Conservation (phyloP, 352 stramenopile genomes). For the Phytophthora chlamydospora region DNA sequence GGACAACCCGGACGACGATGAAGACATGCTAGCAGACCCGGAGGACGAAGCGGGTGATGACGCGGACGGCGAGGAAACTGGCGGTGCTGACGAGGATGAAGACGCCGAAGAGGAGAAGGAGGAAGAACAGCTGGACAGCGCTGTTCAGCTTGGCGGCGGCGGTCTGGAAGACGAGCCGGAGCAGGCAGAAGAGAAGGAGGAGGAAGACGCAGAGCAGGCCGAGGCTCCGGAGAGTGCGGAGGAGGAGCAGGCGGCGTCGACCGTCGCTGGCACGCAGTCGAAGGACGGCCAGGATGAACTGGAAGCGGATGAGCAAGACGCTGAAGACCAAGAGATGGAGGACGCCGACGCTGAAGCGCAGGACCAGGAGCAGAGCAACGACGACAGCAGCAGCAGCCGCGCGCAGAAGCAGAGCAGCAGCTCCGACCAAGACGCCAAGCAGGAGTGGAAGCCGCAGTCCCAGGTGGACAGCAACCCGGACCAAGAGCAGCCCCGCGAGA, state of each 20-base stretch:
- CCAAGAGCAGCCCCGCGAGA: constrained; percentile 61
- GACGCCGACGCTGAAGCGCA: constrained; percentile 55
- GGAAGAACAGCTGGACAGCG: constrained; percentile 70
- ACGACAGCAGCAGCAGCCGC: constrained; percentile 64
- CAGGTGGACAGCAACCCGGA: constrained; percentile 47
- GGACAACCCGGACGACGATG: constrained; percentile 50
- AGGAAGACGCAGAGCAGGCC: constrained; percentile 69
- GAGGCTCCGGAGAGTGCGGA: constrained; percentile 45
- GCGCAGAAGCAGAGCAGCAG: constrained; percentile 56
- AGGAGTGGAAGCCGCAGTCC: constrained; percentile 64
- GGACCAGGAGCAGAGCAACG: constrained; percentile 52
- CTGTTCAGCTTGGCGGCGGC: constrained; percentile 72
- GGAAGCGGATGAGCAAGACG: constrained; percentile 59
- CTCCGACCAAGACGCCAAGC: constrained; percentile 61
- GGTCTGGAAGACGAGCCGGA: constrained; percentile 81
- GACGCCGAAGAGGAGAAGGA: constrained; percentile 72
- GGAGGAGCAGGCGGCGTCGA: constrained; percentile 63
- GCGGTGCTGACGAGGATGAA: constrained; percentile 50
- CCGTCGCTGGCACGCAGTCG: constrained; percentile 75
- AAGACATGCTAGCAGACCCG: constrained; percentile 62
- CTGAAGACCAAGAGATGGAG: constrained; percentile 52
- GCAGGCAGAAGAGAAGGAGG: constrained; percentile 58
- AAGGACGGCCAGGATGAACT: constrained; percentile 85
- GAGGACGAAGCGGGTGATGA: constrained; percentile 48
- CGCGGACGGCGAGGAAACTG: constrained; percentile 39